Conservation (phyloP, 345 rosid genomes). For the Cardamine chenopodiifolia region DNA sequence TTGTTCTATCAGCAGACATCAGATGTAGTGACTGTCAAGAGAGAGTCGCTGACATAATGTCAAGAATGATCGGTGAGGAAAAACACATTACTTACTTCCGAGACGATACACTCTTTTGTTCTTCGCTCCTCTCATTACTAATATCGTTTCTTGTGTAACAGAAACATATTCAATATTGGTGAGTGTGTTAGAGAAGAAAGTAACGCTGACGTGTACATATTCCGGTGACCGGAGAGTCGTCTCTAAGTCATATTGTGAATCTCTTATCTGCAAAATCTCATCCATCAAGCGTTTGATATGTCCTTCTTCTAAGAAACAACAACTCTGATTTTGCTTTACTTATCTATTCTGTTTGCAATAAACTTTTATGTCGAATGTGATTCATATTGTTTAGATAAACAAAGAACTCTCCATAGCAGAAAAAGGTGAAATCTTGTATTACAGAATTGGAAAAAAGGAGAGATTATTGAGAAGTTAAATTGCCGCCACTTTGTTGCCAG, state of each 20-base stretch:
- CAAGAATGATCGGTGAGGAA: slow-evolving; percentile 67
- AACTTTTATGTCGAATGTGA: not conserved
- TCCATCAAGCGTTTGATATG: slow-evolving; percentile 54
- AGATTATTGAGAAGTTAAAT: slow-evolving; percentile 48
- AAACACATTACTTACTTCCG: not conserved
- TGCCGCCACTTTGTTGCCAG: slow-evolving; percentile 91
- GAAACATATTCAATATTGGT: slow-evolving; percentile 75
- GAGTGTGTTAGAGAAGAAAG: slow-evolving; percentile 72
- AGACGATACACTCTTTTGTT: not conserved
- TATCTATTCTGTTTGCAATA: slow-evolving; percentile 13
- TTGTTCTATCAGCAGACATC: slow-evolving; percentile 82
- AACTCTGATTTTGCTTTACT: slow-evolving; percentile 8
- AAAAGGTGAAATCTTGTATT: slow-evolving; percentile 20
- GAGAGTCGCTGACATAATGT: slow-evolving; percentile 71
- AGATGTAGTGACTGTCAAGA: slow-evolving; percentile 70
- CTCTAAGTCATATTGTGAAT: slow-evolving; percentile 35
- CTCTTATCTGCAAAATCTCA: slow-evolving; percentile 57
- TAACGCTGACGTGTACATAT: slow-evolving; percentile 68
- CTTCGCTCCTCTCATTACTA: not conserved
- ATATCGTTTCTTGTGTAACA: slow-evolving; percentile 39
- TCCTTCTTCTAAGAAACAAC: slow-evolving; percentile 44
- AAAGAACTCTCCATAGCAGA: slow-evolving; percentile 9
- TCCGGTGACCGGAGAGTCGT: slow-evolving; percentile 45
- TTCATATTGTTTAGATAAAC: slow-evolving; percentile 16
- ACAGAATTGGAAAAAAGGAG: not conserved